A percentile compares a stretch with the other conserved stretches of the same genome.
Evolutionary conservation across 495 filamentous ascomycete species (phyloP).

Genomic region (Penicillium dipodomyicola): DNA sequence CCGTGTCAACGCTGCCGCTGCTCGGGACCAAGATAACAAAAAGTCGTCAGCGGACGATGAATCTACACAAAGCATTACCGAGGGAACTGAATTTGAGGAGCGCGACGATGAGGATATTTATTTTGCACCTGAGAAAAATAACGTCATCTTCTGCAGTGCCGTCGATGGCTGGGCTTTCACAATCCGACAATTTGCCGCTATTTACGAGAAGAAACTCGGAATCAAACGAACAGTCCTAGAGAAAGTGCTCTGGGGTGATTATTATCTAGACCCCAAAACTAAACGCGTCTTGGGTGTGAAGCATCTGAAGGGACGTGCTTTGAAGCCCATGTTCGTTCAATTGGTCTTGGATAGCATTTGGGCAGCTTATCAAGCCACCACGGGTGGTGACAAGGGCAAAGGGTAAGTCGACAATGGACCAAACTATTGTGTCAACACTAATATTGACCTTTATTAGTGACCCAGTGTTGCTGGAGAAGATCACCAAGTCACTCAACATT

Average conservation of each 20-base stretch:
- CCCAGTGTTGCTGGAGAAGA: conserved; percentile 80
- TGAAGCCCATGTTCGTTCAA: conserved; percentile 98
- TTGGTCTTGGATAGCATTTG: conserved; percentile 94
- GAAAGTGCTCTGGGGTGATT: conserved; percentile 96
- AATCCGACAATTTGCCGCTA: conserved; percentile 82
- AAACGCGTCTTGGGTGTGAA: conserved; percentile 87
- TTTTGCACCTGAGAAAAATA: conserved; percentile 96
- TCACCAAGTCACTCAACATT: conserved; percentile 86
- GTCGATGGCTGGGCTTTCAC: conserved; percentile 99
- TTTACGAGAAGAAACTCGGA: conserved; percentile 96
- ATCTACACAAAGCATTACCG: conserved; percentile 35
- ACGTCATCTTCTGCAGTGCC: conserved; percentile 97
- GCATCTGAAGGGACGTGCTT: conserved; percentile 82
- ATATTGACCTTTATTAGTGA: conserved; percentile 54
- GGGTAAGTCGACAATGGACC: conserved; percentile 52
- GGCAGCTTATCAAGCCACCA: conserved; percentile 93
- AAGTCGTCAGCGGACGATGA: conserved; percentile 51
- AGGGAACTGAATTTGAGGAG: conserved; percentile 71
- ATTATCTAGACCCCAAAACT: conserved; percentile 94
- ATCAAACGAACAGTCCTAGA: conserved; percentile 89
- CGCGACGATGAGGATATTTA: conserved; percentile 96
- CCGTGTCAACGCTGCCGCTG: conserved; percentile 58
- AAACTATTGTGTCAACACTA: conserved; percentile 24
- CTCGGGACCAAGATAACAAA: conserved; percentile 40
- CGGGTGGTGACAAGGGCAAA: conserved; percentile 74